Evolutionary conservation across 2,329 filamentous ascomycete species (phyloP).

Genomic region (Dactylellina drechsleri): DNA sequence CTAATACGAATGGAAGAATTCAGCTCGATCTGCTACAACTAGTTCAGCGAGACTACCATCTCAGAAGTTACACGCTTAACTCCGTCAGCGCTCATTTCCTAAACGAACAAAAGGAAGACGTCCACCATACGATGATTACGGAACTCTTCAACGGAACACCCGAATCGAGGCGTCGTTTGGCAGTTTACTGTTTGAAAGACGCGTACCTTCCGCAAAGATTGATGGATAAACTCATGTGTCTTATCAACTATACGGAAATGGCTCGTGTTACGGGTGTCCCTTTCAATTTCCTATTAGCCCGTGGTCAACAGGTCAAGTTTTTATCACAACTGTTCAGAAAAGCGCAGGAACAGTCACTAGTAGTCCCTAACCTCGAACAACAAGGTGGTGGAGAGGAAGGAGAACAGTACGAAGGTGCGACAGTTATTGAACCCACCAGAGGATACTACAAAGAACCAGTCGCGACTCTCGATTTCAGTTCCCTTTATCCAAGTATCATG

Average conservation of each 20-base stretch:
- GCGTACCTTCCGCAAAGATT: conserved; percentile 92
- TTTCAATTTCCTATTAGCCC: conserved; percentile 90
- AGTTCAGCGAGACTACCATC: conserved; percentile 91
- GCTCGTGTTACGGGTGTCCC: conserved; percentile 98
- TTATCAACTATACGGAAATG: conserved; percentile 99
- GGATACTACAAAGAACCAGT: conserved; percentile 96
- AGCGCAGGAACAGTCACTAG: conserved; percentile 88
- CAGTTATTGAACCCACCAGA: conserved; percentile 93
- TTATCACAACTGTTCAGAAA: conserved; percentile 97
- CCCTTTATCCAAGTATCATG: conserved; percentile 97
- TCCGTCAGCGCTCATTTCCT: conserved; percentile 95
- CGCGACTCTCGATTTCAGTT: conserved; percentile 97
- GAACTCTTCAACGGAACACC: conserved; percentile 96
- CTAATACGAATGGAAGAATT: conserved; percentile 91
- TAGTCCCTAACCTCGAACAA: conserved; percentile 82
- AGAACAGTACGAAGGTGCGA: conserved; percentile 96
- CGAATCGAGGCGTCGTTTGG: conserved; percentile 87
- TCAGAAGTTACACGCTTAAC: conserved; percentile 96
- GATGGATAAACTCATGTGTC: conserved; percentile 96
- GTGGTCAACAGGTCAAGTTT: conserved; percentile 97
- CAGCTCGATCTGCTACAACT: conserved; percentile 95
- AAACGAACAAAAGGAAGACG: conserved; percentile 97
- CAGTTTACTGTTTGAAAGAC: conserved; percentile 97
- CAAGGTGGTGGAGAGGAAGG: conserved; percentile 71
- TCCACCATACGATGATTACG: conserved; percentile 99